Percentiles rank a stretch among this genome's conserved stretches.
Evolutionary conservation across 1,284 basidiomycete species (phyloP).

Genomic region (Vanrija sp.): DNA sequence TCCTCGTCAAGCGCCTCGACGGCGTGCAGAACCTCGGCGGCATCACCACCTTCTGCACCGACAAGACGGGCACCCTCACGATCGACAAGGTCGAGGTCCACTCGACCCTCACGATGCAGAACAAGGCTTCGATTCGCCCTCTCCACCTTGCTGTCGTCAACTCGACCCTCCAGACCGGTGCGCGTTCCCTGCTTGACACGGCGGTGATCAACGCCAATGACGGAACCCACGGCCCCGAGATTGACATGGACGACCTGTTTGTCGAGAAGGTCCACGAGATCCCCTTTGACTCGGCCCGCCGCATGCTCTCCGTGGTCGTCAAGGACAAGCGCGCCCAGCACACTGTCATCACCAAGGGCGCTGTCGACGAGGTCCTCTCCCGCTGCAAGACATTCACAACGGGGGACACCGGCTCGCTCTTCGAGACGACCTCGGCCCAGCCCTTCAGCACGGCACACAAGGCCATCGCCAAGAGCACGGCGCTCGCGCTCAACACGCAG

Average conservation of each 20-base stretch:
- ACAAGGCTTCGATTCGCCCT: neutral
- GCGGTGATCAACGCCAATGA: neutral
- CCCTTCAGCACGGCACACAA: no score
- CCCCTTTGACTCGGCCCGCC: neutral
- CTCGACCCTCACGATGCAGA: neutral
- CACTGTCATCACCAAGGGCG: neutral
- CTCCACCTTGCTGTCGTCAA: neutral
- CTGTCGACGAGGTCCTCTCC: neutral
- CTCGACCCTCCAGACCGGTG: neutral
- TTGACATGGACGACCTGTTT: neutral
- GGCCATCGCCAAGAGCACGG: no score
- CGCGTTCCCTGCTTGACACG: neutral
- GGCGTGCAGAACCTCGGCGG: constrained; percentile 1
- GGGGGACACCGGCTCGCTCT: no score
- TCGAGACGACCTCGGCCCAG: no score
- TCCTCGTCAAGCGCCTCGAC: neutral
- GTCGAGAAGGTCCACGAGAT: neutral
- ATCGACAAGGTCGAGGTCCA: neutral
- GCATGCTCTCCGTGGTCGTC: neutral
- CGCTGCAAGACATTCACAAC: neutral
- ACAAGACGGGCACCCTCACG: constrained; percentile 39
- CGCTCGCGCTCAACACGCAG: no score
- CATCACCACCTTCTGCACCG: neutral
- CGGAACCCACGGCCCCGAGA: neutral
- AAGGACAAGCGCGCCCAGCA: neutral